phyloP scores from a whole-genome alignment of 805 yeast genomes.

The Metahyphopichia silvanorum region DNA sequence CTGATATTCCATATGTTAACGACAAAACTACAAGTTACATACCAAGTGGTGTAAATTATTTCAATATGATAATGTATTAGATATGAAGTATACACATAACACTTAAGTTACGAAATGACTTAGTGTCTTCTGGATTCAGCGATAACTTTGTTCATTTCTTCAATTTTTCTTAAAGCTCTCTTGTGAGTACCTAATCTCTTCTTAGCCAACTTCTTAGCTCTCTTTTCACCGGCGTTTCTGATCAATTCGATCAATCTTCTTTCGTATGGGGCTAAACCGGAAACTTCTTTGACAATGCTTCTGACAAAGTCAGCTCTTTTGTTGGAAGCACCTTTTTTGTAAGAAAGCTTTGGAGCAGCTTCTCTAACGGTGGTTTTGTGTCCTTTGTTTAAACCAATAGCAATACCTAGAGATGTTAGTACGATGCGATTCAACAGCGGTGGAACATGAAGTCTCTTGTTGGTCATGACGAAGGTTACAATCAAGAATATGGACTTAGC shows the following conservation, averaged over 20 bases:
- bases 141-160: conserved; percentile 94
- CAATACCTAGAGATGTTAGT: conserved; percentile 67
- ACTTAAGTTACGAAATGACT: too few relatives aligned
- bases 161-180: conserved; percentile 99
- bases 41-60: too few relatives aligned
- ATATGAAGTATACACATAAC: too few relatives aligned
- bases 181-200: conserved; percentile 99
- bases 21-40: too few relatives aligned
- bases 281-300: conserved; percentile 91
- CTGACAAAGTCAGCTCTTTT: conserved; percentile 97
- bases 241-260: conserved; percentile 98
- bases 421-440: conserved; percentile 7
- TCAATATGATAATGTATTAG: too few relatives aligned
- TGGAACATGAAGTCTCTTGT: neutral
- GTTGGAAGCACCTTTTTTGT: conserved; percentile 95
- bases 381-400: conserved; percentile 99
- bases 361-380: conserved; percentile 89
- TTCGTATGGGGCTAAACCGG: conserved; percentile 99
- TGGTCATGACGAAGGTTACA: neutral
- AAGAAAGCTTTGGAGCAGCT: conserved; percentile 68
- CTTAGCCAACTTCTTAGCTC: conserved; percentile 99
- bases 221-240: conserved; percentile 99
- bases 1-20: too few relatives aligned
- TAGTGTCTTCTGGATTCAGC: conserved; percentile 96
- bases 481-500: too few relatives aligned